Evolutionary conservation across 768 basidiomycete species (phyloP).

Genomic region (Pisolithus tinctorius): DNA sequence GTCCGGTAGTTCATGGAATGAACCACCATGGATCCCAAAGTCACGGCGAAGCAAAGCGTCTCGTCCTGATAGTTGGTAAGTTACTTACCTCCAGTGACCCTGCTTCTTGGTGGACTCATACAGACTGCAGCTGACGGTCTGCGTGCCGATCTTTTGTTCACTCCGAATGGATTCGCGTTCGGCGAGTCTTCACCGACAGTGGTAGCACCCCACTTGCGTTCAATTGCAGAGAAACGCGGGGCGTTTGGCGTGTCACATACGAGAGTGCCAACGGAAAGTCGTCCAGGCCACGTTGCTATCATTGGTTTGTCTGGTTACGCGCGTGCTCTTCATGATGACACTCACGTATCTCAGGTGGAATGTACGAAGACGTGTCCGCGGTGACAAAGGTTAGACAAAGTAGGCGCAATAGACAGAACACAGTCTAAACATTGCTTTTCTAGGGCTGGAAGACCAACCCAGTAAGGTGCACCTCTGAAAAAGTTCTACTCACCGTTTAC

Average conservation of each 20-base stretch:
- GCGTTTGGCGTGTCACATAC: constrained; percentile 85
- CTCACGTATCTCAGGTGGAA: constrained; percentile 49
- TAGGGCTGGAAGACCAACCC: constrained; percentile 87
- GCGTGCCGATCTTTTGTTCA: constrained; percentile 74
- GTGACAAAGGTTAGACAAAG: constrained; percentile 61
- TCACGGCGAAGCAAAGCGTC: constrained; percentile 53
- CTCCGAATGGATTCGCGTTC: constrained; percentile 49
- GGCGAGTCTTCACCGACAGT: constrained; percentile 47
- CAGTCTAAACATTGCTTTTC: background rate
- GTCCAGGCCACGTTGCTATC: constrained; percentile 85
- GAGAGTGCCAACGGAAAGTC: constrained; percentile 79
- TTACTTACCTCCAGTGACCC: background rate
- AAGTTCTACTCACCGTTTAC: background rate
- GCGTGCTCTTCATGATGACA: constrained; percentile 1
- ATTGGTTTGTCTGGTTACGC: constrained; percentile 44
- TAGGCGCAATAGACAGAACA: background rate
- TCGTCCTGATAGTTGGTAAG: constrained; percentile 76
- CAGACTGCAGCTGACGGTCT: constrained; percentile 63
- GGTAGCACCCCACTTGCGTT: constrained; percentile 70
- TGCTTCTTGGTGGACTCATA: background rate
- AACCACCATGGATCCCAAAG: constrained; percentile 37
- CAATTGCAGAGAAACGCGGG: constrained; percentile 58
- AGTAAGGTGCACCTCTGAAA: constrained; percentile 28
- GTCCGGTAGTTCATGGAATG: constrained; percentile 79
- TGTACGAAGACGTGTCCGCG: constrained; percentile 88